A percentile compares a stretch with the other conserved stretches of the same genome.
Conservation (phyloP, 352 stramenopile species). For the Globisporangium spinosum region DNA sequence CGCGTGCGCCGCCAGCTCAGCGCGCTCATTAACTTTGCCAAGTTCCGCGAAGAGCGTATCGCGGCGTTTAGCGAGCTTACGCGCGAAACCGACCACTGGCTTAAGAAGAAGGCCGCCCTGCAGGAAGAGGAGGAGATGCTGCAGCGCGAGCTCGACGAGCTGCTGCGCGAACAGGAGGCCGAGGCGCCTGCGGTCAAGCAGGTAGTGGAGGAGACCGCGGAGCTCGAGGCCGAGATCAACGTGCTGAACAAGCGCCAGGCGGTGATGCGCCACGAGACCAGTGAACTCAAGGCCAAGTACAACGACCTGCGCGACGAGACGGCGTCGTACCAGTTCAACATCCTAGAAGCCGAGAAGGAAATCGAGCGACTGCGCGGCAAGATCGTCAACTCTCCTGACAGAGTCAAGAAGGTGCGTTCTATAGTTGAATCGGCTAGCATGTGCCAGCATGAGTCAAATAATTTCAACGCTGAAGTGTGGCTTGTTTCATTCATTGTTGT, state of each 20-base stretch:
- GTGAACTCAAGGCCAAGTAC: slow-evolving; percentile 73
- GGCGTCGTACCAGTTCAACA: slow-evolving; percentile 55
- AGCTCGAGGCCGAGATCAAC: slow-evolving; percentile 88
- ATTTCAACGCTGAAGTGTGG: not conserved
- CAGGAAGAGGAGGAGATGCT: slow-evolving; percentile 62
- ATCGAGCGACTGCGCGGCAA: slow-evolving; percentile 74
- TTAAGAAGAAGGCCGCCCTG: slow-evolving; percentile 39
- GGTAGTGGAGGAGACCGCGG: slow-evolving; percentile 75
- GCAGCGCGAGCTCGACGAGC: slow-evolving; percentile 54
- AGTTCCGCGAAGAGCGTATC: slow-evolving; percentile 94
- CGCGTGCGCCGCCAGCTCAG: slow-evolving; percentile 92
- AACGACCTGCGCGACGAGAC: slow-evolving; percentile 84
- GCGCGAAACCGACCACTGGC: slow-evolving; percentile 61
- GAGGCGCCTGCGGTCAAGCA: slow-evolving; percentile 59
- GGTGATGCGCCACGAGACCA: slow-evolving; percentile 78
- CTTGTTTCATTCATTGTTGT: not conserved
- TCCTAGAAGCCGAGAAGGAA: slow-evolving; percentile 81
- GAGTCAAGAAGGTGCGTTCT: slow-evolving; percentile 50
- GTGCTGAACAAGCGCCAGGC: slow-evolving; percentile 89
- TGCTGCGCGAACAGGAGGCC: slow-evolving; percentile 47
- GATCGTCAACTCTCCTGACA: slow-evolving; percentile 90
- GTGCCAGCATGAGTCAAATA: not conserved
- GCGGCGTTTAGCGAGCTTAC: slow-evolving; percentile 79
- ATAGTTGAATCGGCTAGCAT: not conserved
- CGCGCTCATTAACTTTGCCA: slow-evolving; percentile 97